Evolutionary conservation across 257 asterid species (phyloP).

Genomic region (Solanum paucissectum): DNA sequence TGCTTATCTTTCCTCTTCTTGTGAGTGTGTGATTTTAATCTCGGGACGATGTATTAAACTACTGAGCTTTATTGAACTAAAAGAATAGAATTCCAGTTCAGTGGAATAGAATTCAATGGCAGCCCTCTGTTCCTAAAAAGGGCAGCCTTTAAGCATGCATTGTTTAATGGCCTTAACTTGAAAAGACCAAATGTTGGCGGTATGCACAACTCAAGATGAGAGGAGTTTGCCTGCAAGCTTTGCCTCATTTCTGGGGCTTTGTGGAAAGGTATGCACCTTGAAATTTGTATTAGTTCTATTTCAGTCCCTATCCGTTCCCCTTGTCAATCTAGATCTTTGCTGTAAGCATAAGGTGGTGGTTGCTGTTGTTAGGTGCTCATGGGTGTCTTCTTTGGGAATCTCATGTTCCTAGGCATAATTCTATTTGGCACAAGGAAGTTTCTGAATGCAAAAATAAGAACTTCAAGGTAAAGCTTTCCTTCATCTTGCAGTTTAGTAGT

Average conservation of each 20-base stretch:
- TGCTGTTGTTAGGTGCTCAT: conserved; percentile 31
- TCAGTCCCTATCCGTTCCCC: not conserved
- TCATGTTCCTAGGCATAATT: conserved; percentile 28
- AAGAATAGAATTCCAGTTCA: not conserved
- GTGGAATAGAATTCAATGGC: not conserved
- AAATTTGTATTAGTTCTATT: not conserved
- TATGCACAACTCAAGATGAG: conserved; percentile 29
- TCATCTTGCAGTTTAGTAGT: not conserved
- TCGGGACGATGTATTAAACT: not conserved
- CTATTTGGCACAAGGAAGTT: conserved; percentile 37
- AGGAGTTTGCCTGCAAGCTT: conserved; percentile 16
- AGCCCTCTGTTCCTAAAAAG: not conserved
- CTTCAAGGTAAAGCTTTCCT: conserved; percentile 32
- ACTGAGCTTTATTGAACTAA: not conserved
- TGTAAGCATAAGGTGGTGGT: not conserved
- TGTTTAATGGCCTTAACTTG: conserved; percentile 33
- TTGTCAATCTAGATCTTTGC: not conserved
- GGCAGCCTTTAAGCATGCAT: not conserved
- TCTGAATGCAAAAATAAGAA: conserved; percentile 22
- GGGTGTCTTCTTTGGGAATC: conserved; percentile 46
- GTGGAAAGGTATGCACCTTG: conserved; percentile 38
- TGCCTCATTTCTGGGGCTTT: conserved; percentile 24
- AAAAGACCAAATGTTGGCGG: conserved; percentile 46
- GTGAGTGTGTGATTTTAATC: not conserved
- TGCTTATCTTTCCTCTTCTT: not conserved